A percentile compares a stretch with the other conserved stretches of the same genome.
phyloP scores from a whole-genome alignment of 345 rosid species.

The Nasturtium officinale region DNA sequence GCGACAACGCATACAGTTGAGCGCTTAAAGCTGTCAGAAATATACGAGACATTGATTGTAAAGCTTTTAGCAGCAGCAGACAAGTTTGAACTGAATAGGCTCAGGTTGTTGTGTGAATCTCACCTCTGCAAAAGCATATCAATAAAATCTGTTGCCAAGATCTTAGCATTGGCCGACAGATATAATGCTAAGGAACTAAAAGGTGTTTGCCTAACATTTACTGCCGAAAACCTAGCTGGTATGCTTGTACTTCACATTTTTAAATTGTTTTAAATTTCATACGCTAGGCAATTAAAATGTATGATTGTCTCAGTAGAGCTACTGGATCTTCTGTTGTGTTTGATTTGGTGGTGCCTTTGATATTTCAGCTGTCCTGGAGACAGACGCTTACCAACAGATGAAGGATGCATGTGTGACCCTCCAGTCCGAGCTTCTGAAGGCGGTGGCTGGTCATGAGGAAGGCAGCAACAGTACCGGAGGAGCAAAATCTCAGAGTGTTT shows the following conservation, averaged over 20 bases:
- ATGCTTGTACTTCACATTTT: constrained; percentile 39
- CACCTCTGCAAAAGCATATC: constrained; percentile 81
- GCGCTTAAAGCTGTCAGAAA: constrained; percentile 54
- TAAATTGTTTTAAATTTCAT: background rate
- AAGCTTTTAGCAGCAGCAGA: constrained; percentile 85
- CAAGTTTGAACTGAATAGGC: constrained; percentile 71
- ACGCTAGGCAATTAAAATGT: background rate
- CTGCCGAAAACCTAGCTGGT: constrained; percentile 87
- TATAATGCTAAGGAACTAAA: constrained; percentile 79
- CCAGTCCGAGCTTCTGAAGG: constrained; percentile 78
- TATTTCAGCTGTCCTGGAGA: constrained; percentile 77
- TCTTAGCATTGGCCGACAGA: constrained; percentile 90
- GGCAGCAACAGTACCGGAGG: constrained; percentile 60
- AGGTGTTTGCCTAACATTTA: constrained; percentile 71
- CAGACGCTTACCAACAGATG: constrained; percentile 81
- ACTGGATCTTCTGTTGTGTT: constrained; percentile 3
- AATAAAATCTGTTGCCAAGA: constrained; percentile 77
- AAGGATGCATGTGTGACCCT: constrained; percentile 78
- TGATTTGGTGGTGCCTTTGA: constrained; percentile 14
- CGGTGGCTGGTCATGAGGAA: constrained; percentile 83
- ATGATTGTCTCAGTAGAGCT: background rate
- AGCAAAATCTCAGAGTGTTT: constrained; percentile 74
- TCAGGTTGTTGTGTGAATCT: constrained; percentile 82
- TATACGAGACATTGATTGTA: constrained; percentile 64
- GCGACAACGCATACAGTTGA: constrained; percentile 43